Base-by-base conservation (phyloP, 495 filamentous ascomycete species). In the Daldinia concentrica region DNA sequence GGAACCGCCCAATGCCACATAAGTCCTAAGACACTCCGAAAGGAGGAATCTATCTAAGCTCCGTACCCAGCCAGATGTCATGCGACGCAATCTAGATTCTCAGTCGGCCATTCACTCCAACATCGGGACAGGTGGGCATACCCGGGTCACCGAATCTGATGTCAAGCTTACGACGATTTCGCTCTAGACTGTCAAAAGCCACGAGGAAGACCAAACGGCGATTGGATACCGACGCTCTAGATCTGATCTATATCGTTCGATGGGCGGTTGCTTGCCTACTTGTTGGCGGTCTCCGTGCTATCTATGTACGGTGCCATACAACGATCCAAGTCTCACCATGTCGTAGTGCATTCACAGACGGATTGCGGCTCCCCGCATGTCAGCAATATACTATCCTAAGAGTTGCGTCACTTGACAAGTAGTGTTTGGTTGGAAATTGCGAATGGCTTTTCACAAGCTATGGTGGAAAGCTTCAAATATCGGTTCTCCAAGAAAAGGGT, bases 351-450 rank as follows among this genome's bases (percentile, higher is more conserved):
- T 63, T 54, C 32, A 15, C 14, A 11, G 29, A 64, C 37, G 14
- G 68, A 43, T 61, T 54, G 64, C 60, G 64, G 69, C 64, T 68
- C 64, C 39, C 43, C 34, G 55, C 36, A 41, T 45, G 29, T 30
- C 32, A 61, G 6, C 17, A 48, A 34, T 34, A 67, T 45, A 37
- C 22, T 17, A 50, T 54, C 39, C 22, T 32, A 57, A 11, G 17
- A 51, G n/a, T 67, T 72, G 52, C 52, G 58, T 71, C 69, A 67
- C 27, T 72, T 50, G 52, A 32, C 37, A 37, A 60, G 8, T 56
- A 15, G 19, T 19, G 30, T 59, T 43, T 62, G 6, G 30, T 39
- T 52, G 4, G 27, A 61, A 64, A 51, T 59, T 37, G 43, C 11
- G 17, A 30, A 51, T 37, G 7, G n/a, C 27, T 7, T 64, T 69